These are phyloP conservation scores for Calocera viscosa DNA, from an alignment of 768 basidiomycete genomes.

Conservation along the genomic window DNA sequence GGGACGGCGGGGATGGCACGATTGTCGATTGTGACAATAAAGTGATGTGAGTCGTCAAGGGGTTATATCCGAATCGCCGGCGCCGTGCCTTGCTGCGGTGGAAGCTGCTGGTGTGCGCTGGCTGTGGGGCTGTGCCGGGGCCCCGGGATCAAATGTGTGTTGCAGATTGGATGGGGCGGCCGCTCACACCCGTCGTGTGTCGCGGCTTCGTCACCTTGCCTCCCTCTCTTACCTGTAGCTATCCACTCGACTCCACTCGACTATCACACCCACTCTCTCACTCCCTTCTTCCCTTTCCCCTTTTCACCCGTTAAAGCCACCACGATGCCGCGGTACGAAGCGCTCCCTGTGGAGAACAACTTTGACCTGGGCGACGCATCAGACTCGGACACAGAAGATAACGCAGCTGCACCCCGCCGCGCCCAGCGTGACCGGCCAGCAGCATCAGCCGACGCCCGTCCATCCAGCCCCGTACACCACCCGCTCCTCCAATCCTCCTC, in stretches of 20 bases:
- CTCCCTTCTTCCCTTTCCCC: neutral
- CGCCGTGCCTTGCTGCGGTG: neutral
- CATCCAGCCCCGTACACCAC: constrained; percentile 5
- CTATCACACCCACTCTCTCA: neutral
- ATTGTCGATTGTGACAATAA: too few species aligned
- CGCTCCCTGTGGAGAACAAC: neutral
- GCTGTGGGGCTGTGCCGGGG: neutral
- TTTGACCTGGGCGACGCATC: constrained; percentile 3
- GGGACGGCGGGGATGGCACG: too few species aligned
- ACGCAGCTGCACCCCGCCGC: neutral
- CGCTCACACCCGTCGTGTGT: neutral
- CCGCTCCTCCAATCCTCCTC: neutral
- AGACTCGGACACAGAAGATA: neutral
- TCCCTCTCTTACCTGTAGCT: neutral
- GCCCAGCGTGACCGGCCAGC: neutral
- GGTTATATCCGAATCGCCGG: too few species aligned
- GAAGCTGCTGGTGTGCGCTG: neutral
- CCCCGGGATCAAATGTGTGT: neutral
- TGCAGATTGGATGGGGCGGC: neutral
- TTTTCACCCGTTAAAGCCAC: neutral
- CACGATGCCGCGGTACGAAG: neutral
- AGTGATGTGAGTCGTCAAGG: too few species aligned
- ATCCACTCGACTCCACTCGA: neutral
- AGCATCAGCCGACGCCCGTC: neutral
- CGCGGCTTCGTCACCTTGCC: neutral